These are phyloP conservation scores for Mycena leptocephala DNA, from an alignment of 768 basidiomycete species.

Conservation along the genomic window DNA sequence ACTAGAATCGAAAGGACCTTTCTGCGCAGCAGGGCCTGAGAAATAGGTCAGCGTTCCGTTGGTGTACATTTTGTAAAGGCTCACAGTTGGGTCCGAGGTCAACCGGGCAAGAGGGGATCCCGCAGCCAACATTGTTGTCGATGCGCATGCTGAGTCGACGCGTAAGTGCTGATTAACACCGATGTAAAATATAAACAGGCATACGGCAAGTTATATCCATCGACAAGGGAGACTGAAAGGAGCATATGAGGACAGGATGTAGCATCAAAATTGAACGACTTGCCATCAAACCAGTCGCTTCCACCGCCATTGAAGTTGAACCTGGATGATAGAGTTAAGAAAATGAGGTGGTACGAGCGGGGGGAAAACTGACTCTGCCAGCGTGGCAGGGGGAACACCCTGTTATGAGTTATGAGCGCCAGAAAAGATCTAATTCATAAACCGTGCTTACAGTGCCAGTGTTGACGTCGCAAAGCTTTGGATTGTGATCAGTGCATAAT, in stretches of 20 bases:
- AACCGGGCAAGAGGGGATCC: slow-evolving; percentile 58
- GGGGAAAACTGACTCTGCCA: slow-evolving; percentile 61
- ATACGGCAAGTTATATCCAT: slow-evolving; percentile 67
- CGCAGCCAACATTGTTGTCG: slow-evolving; percentile 51
- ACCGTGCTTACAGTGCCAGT: no score
- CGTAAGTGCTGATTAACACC: not conserved
- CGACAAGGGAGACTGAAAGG: slow-evolving; percentile 59
- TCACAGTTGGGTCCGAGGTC: slow-evolving; percentile 60
- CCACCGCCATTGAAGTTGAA: not conserved
- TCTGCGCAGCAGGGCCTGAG: slow-evolving; percentile 37
- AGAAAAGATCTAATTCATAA: no score
- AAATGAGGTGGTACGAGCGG: no score
- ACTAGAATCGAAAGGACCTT: slow-evolving; percentile 44
- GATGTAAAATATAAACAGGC: not conserved
- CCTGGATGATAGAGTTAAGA: no score
- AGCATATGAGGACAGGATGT: not conserved
- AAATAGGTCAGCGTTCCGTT: not conserved
- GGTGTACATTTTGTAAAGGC: not conserved
- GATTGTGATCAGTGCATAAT: not conserved
- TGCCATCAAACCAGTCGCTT: not conserved
- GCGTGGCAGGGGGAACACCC: slow-evolving; percentile 64
- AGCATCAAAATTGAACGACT: not conserved
- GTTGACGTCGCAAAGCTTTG: slow-evolving; percentile 29
- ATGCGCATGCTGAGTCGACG: slow-evolving; percentile 32
- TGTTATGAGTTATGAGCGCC: no score